Percentiles rank a stretch among this genome's conserved stretches.
phyloP scores from a whole-genome alignment of 768 basidiomycete genomes.

The Collybia mongolica region DNA sequence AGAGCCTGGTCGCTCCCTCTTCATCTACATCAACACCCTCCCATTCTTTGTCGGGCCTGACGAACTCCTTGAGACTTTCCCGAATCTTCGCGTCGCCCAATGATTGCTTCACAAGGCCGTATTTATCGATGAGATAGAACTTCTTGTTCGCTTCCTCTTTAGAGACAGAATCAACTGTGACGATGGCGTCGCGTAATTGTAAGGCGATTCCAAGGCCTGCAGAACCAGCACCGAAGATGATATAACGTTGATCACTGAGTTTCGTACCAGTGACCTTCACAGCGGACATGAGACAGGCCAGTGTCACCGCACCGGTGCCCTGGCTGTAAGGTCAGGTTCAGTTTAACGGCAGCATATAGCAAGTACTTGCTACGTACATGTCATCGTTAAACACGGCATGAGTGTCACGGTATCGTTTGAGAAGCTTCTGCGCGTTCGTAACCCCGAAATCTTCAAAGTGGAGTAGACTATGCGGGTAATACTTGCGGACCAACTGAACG shows the following conservation, averaged over 20 bases:
- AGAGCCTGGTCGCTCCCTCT: conserved; percentile 45
- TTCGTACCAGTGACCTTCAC: conserved; percentile 61
- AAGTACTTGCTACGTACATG: conserved; percentile 42
- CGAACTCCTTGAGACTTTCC: conserved; percentile 50
- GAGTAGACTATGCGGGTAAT: conserved; percentile 62
- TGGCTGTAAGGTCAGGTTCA: conserved; percentile 39
- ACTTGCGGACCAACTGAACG: conserved; percentile 72
- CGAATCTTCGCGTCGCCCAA: conserved; percentile 41
- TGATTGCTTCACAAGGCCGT: conserved; percentile 58
- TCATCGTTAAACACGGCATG: conserved; percentile 85
- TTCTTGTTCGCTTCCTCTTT: conserved; percentile 55
- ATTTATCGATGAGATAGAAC: conserved; percentile 75
- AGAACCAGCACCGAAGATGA: conserved; percentile 80
- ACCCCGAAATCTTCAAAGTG: conserved; percentile 91
- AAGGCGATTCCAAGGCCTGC: conserved; percentile 80
- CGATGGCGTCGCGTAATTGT: conserved; percentile 77
- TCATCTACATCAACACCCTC: conserved; percentile 30
- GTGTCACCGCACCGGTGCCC: conserved; percentile 75
- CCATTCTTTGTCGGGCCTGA: conserved; percentile 60
- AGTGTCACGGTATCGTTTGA: conserved; percentile 59
- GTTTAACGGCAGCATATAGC: background rate
- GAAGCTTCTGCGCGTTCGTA: conserved; percentile 67
- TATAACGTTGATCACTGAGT: conserved; percentile 71
- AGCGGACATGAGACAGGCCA: conserved; percentile 68
- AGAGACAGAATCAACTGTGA: conserved; percentile 49